phyloP scores from a whole-genome alignment of 2,329 filamentous ascomycete genomes.

The Geosmithia putterillii region DNA sequence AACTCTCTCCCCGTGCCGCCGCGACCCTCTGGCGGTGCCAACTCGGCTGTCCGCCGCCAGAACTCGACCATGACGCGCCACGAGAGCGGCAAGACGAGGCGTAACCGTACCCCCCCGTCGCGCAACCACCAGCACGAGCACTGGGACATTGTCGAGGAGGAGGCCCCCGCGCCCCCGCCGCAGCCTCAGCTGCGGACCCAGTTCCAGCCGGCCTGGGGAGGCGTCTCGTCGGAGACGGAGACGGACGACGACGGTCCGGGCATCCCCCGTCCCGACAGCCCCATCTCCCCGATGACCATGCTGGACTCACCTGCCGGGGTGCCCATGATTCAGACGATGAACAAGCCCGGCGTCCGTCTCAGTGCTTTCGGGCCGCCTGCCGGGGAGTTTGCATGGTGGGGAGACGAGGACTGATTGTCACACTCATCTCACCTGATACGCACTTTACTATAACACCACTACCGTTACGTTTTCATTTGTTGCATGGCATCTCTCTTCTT shows the following conservation, averaged over 20 bases:
- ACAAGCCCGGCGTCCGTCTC: slow-evolving; percentile 27
- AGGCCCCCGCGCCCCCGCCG: not conserved
- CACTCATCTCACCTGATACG: not conserved
- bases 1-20: not conserved
- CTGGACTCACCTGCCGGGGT: slow-evolving; percentile 13
- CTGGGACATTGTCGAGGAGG: slow-evolving; percentile 1
- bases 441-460: not conserved
- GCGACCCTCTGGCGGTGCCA: no score
- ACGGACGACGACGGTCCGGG: slow-evolving; percentile 5
- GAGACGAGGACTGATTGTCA: slow-evolving; percentile 22
- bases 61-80: not conserved
- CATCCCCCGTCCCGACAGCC: slow-evolving; percentile 26
- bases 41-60: not conserved
- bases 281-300: slow-evolving; percentile 17
- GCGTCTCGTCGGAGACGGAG: not conserved
- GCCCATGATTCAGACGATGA: slow-evolving; percentile 10
- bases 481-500: not conserved
- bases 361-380: slow-evolving; percentile 22
- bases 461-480: not conserved
- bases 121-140: not conserved
- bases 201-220: no score
- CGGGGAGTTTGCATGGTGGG: slow-evolving; percentile 23
- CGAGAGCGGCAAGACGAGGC: not conserved
- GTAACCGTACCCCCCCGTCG: not conserved
- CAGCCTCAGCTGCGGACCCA: not conserved